phyloP scores from a whole-genome alignment of 1,139 yeast genomes.

The Scheffersomyces lignicola region DNA sequence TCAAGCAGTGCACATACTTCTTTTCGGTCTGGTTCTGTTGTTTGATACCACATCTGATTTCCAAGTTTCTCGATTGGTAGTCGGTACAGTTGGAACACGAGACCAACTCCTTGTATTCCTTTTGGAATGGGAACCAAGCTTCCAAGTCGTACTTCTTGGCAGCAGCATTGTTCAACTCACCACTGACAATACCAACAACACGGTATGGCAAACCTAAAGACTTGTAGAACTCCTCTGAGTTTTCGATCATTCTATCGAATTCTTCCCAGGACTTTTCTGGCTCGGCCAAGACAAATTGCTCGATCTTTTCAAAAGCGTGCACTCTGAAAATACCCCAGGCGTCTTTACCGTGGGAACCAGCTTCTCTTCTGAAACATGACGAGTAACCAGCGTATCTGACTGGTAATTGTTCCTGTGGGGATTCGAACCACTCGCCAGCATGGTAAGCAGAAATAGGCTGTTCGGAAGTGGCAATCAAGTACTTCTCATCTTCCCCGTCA shows the following conservation, averaged over 20 bases:
- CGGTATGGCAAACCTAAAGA: constrained; percentile 92
- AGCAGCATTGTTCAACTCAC: constrained; percentile 98
- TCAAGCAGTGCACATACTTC: constrained; percentile 97
- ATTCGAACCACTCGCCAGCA: constrained; percentile 97
- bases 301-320: constrained; percentile 97
- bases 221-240: constrained; percentile 91
- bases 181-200: constrained; percentile 96
- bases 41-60: constrained; percentile 97
- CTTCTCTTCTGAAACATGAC: constrained; percentile 98
- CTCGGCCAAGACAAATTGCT: constrained; percentile 92
- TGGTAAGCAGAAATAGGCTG: constrained; percentile 99
- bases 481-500: constrained; percentile 97
- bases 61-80: constrained; percentile 97
- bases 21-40: constrained; percentile 93
- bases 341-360: constrained; percentile 99
- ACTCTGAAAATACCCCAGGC: constrained; percentile 99
- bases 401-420: constrained; percentile 95
- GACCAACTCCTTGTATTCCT: constrained; percentile 96
- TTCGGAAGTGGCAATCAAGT: constrained; percentile 97
- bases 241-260: constrained; percentile 90
- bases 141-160: constrained; percentile 98
- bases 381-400: constrained; percentile 96
- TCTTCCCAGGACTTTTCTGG: constrained; percentile 98
- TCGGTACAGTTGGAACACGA: constrained; percentile 99
- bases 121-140: constrained; percentile 99